phyloP scores from a whole-genome alignment of 495 filamentous ascomycete species.

The Pseudevernia furfuracea region DNA sequence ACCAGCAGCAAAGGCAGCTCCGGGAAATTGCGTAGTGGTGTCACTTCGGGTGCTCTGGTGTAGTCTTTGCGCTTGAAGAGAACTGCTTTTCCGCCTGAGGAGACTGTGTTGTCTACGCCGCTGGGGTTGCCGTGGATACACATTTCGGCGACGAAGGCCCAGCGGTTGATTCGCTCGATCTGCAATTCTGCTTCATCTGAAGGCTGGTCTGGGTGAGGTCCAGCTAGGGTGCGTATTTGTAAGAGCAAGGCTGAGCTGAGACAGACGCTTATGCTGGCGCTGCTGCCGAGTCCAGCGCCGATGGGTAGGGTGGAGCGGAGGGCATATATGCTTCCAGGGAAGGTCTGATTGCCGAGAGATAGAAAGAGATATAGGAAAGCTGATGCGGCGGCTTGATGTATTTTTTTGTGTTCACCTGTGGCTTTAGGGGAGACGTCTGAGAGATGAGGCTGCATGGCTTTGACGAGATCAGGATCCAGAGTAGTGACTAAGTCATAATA shows the following conservation, averaged over 20 bases:
- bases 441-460: conserved; percentile 69
- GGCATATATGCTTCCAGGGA: conserved; percentile 77
- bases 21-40: conserved; percentile 74
- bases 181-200: conserved; percentile 71
- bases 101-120: conserved; percentile 95
- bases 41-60: conserved; percentile 65
- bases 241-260: conserved; percentile 77
- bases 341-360: conserved; percentile 69
- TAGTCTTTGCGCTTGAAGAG: conserved; percentile 79
- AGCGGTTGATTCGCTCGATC: conserved; percentile 88
- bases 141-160: conserved; percentile 95
- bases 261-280: conserved; percentile 86
- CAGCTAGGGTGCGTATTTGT: conserved; percentile 78
- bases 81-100: conserved; percentile 85
- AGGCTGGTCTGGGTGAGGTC: conserved; percentile 84
- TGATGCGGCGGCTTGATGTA: conserved; percentile 69
- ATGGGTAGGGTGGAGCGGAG: conserved; percentile 91
- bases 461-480: conserved; percentile 75
- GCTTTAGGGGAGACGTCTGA: conserved; percentile 55
- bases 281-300: conserved; percentile 84
- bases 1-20: conserved; percentile 84
- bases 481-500: conserved; percentile 81
- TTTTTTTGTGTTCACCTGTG: conserved; percentile 60
- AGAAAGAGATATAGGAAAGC: conserved; percentile 91
- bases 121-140: conserved; percentile 95